Percentiles rank a stretch among this genome's conserved stretches.
phyloP scores from a whole-genome alignment of 75 land plant genomes.

The Pseudotsuga menziesii region DNA sequence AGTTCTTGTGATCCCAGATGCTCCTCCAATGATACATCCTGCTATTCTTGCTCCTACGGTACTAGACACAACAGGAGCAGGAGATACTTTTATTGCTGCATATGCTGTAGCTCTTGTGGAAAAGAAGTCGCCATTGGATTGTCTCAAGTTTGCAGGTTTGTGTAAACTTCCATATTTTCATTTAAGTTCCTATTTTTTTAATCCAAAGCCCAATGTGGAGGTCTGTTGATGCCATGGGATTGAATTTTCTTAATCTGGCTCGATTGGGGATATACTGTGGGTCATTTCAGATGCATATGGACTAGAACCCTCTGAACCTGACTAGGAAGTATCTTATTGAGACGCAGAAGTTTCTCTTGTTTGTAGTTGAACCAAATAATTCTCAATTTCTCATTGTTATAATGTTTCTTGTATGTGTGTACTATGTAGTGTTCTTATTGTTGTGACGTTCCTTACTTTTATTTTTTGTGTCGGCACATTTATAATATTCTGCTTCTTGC shows the following conservation, averaged over 20 bases:
- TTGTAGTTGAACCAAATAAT: not conserved
- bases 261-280: not conserved
- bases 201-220: not conserved
- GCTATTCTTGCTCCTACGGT: conserved; percentile 64
- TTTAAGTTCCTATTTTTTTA: not conserved
- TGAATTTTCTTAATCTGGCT: not conserved
- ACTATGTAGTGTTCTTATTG: no score
- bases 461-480: no score
- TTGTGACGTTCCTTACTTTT: no score
- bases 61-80: conserved; percentile 95
- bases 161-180: not conserved
- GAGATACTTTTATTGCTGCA: conserved; percentile 95
- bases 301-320: not conserved
- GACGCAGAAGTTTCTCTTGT: not conserved
- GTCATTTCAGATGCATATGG: not conserved
- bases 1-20: conserved; percentile 63
- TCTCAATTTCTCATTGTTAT: not conserved
- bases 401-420: not conserved
- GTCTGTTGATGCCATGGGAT: not conserved
- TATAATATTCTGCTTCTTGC: no score
- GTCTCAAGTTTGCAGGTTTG: conserved; percentile 87
- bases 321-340: not conserved
- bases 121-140: conserved; percentile 53
- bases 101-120: conserved; percentile 91
- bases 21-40: conserved; percentile 65